A percentile compares a stretch with the other conserved stretches of the same genome.
These are phyloP conservation scores for Globisporangium barbulae DNA, from an alignment of 352 stramenopile genomes.

Conservation along the genomic window DNA sequence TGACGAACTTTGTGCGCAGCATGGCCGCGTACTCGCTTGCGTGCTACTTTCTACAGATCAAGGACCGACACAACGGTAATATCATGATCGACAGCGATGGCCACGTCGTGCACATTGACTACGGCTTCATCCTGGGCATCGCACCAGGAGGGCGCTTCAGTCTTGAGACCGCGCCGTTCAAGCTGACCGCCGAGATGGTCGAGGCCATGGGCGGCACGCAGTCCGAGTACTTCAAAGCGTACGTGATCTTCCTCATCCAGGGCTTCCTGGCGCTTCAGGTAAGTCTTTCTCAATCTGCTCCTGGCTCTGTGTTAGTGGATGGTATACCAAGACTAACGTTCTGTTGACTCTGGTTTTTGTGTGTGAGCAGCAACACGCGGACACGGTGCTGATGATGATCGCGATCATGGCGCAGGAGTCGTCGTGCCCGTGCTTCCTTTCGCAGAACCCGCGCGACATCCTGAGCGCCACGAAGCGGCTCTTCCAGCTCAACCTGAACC, in stretches of 20 bases:
- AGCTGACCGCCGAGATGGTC: constrained; percentile 97
- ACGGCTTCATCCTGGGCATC: constrained; percentile 98
- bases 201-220: constrained; percentile 94
- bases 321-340: background rate
- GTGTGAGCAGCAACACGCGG: constrained; percentile 70
- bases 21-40: constrained; percentile 98
- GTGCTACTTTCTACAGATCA: constrained; percentile 97
- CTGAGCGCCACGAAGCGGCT: constrained; percentile 73
- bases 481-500: constrained; percentile 78
- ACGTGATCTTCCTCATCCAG: constrained; percentile 97
- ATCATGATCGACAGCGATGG: constrained; percentile 98
- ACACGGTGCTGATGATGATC: constrained; percentile 96
- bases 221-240: constrained; percentile 93
- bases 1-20: constrained; percentile 95
- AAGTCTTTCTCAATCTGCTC: constrained; percentile 7
- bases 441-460: constrained; percentile 69
- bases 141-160: constrained; percentile 92
- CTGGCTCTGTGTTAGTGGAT: background rate
- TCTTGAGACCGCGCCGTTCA: constrained; percentile 98
- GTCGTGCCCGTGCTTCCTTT: constrained; percentile 95
- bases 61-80: constrained; percentile 99
- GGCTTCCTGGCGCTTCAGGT: constrained; percentile 96
- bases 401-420: constrained; percentile 96
- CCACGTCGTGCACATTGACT: constrained; percentile 99
- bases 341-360: constrained; percentile 19